phyloP scores from a whole-genome alignment of 352 stramenopile species.

The Phytophthora podocarpi region DNA sequence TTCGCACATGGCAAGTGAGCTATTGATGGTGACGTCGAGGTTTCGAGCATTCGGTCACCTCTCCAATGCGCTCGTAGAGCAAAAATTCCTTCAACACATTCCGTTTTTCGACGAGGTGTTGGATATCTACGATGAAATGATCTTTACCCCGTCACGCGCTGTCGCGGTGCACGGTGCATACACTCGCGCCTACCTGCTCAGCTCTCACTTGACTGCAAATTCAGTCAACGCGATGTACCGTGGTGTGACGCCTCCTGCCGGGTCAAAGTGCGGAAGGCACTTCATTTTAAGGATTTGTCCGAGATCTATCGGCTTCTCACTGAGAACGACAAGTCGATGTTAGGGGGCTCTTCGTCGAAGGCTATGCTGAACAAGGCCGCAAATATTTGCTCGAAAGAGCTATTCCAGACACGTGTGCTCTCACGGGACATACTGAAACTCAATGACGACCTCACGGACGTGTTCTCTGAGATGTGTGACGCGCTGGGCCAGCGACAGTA shows the following conservation, averaged over 20 bases:
- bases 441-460: constrained; percentile 36
- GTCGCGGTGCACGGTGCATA: constrained; percentile 27
- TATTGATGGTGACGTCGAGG: constrained; percentile 32
- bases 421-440: constrained; percentile 40
- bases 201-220: constrained; percentile 27
- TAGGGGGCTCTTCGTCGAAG: constrained; percentile 28
- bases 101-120: constrained; percentile 38
- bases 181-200: constrained; percentile 31
- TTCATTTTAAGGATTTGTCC: constrained; percentile 34
- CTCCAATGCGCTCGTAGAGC: constrained; percentile 33
- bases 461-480: constrained; percentile 39
- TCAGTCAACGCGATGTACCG: constrained; percentile 31
- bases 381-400: constrained; percentile 25
- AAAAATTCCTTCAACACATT: constrained; percentile 22
- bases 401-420: constrained; percentile 35
- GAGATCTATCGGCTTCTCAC: constrained; percentile 22
- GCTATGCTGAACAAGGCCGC: constrained; percentile 22
- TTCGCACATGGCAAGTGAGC: constrained; percentile 20
- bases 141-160: constrained; percentile 39
- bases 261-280: constrained; percentile 25
- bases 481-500: constrained; percentile 16
- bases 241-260: background rate
- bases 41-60: constrained; percentile 39
- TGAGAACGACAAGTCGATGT: constrained; percentile 24
- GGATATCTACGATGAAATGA: constrained; percentile 24